Evolutionary conservation across 2,329 filamentous ascomycete species (phyloP), one percentile per base, ranked within the genome.

Genomic region (Davidsoniella australis): DNA sequence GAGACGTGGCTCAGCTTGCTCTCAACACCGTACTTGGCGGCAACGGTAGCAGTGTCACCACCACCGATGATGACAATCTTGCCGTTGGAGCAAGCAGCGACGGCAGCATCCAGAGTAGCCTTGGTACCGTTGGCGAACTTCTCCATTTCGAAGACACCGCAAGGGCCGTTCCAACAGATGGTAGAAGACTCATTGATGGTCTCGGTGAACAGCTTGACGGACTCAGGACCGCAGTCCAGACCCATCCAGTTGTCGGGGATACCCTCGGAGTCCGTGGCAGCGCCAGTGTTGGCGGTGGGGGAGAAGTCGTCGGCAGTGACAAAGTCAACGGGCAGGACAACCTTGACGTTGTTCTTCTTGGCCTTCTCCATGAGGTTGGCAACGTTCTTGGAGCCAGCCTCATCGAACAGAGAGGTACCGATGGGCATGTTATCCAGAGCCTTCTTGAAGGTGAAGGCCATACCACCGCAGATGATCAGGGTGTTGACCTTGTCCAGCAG

Each of bases 381-480:
- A 53, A 96, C 89, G 40, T 85, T 95, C 79, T 95, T 86, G 73
- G 82, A 76, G 58, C 91, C 91, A 47, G 82, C 82, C 72, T 95
- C 85, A 60, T 98, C 91, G 64, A 94, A 98, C 60, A 98, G 76
- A 47, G 74, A 91, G 71, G 80, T 80, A 54, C 91, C 91, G 57
- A 98, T 98, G 66, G 80, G 76, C 61, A 96, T 80, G 63, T 76
- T 73, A 69, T 95, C 78, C 51, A 96, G 76, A n/a, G 86, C 89
- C 78, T 98, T 98, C 78, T 96, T 96, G 78, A 98, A 98, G 60
- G 91, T 98, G 73, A 96, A 98, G 55, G 91, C 88, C 91, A 98
- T 98, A 60, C 74, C 91, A 63, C 91, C 91, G 66, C 89, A 94
- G 69, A 98, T 82, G 68, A 98, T 83, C 57, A 98, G 77, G 66